Conservation (phyloP, 2,329 filamentous ascomycete species). For the Aspergillus ochraceus region DNA sequence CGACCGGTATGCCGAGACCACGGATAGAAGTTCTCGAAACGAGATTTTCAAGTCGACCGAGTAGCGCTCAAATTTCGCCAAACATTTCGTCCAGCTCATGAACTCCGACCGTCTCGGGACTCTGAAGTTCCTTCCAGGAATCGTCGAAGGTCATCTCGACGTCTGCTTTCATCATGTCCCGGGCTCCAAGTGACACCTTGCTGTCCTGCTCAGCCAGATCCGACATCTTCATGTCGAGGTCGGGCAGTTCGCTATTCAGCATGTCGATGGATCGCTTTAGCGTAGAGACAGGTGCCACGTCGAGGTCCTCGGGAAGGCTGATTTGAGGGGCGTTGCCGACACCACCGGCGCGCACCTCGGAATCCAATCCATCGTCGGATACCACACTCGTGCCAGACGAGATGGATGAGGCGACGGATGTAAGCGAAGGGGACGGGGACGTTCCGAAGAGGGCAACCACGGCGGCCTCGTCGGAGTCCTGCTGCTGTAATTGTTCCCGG, state of each 20-base stretch:
- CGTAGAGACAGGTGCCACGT: slow-evolving; percentile 29
- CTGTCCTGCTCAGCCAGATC: slow-evolving; percentile 33
- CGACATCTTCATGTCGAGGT: slow-evolving; percentile 39
- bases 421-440: slow-evolving; percentile 44
- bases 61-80: slow-evolving; percentile 62
- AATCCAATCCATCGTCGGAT: slow-evolving; percentile 32
- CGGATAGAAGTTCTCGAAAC: neutral
- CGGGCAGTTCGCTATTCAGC: slow-evolving; percentile 38
- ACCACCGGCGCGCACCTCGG: slow-evolving; percentile 22
- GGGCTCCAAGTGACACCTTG: slow-evolving; percentile 47
- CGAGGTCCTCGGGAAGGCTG: slow-evolving; percentile 30
- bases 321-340: slow-evolving; percentile 30
- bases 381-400: slow-evolving; percentile 43
- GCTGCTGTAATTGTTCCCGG: slow-evolving; percentile 20
- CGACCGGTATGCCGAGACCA: neutral
- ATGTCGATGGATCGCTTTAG: slow-evolving; percentile 43
- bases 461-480: slow-evolving; percentile 35
- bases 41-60: slow-evolving; percentile 7
- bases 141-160: slow-evolving; percentile 42
- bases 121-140: slow-evolving; percentile 63
- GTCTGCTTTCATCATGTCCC: slow-evolving; percentile 27
- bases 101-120: slow-evolving; percentile 85
- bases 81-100: slow-evolving; percentile 90
- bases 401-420: slow-evolving; percentile 42
- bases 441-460: slow-evolving; percentile 40